Percentiles rank a stretch among this genome's conserved stretches.
phyloP scores from a whole-genome alignment of 177 flowering plant genomes.

The Telopea speciosissima region DNA sequence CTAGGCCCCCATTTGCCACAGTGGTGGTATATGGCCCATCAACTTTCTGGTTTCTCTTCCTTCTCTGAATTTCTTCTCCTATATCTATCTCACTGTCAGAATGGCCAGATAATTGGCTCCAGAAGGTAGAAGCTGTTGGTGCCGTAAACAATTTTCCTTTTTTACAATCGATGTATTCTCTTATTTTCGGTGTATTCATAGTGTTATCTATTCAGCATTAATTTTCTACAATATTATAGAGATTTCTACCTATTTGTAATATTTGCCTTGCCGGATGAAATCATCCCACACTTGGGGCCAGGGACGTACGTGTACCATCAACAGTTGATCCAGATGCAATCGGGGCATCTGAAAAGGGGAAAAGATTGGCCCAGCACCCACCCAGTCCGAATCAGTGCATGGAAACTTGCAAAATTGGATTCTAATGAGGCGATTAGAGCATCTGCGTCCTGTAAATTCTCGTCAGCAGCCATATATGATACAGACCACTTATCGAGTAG shows the following conservation, averaged over 20 bases:
- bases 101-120: too few relatives aligned
- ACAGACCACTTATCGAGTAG: constrained; percentile 55
- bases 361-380: constrained; percentile 45
- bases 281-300: constrained; percentile 81
- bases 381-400: constrained; percentile 88
- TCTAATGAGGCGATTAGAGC: constrained; percentile 81
- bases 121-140: not conserved
- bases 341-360: constrained; percentile 49
- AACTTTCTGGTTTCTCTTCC: not conserved
- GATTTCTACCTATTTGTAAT: constrained; percentile 3
- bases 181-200: not conserved
- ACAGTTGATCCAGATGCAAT: constrained; percentile 87
- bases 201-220: not conserved
- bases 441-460: constrained; percentile 63
- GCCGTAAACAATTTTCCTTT: not conserved
- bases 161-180: not conserved
- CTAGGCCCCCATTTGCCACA: constrained; percentile 80
- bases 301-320: constrained; percentile 85
- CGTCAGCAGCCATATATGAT: constrained; percentile 48
- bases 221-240: not conserved
- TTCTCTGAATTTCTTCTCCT: not conserved
- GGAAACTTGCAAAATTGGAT: constrained; percentile 94
- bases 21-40: constrained; percentile 63
- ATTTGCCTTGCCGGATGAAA: constrained; percentile 60
- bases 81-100: too few relatives aligned